Evolutionary conservation across 2,329 filamentous ascomycete species (phyloP).

Genomic region (Paracamarosporium sp.): DNA sequence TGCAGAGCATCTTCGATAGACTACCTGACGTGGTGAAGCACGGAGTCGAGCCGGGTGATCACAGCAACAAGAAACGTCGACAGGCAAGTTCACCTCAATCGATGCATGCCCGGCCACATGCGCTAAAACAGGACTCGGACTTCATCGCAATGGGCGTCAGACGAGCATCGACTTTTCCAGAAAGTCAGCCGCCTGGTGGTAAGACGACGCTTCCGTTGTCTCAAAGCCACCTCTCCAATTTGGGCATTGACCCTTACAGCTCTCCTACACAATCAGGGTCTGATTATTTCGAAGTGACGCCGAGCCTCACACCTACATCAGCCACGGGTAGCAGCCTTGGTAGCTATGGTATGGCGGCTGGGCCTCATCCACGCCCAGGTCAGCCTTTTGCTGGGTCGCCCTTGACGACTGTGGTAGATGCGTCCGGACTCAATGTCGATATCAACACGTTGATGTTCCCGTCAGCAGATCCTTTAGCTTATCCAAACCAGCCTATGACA

Average conservation of each 20-base stretch:
- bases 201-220: conserved; percentile 38
- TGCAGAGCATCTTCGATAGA: conserved; percentile 80
- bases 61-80: conserved; percentile 47
- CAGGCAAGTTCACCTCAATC: conserved; percentile 46
- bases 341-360: conserved; percentile 31
- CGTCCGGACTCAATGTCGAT: conserved; percentile 57
- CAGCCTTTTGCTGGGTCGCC: conserved; percentile 36
- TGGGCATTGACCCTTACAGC: conserved; percentile 36
- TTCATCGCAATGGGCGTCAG: conserved; percentile 27
- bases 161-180: conserved; percentile 46
- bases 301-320: conserved; percentile 42
- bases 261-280: conserved; percentile 33
- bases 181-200: conserved; percentile 32
- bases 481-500: conserved; percentile 77
- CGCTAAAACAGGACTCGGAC: conserved; percentile 31
- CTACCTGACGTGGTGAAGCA: conserved; percentile 74
- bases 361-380: conserved; percentile 33
- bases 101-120: conserved; percentile 29
- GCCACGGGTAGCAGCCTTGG: conserved; percentile 34
- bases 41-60: conserved; percentile 33
- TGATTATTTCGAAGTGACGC: conserved; percentile 38
- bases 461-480: conserved; percentile 77
- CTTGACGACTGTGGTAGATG: conserved; percentile 36
- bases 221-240: conserved; percentile 34
- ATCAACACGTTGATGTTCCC: conserved; percentile 83